These are phyloP conservation scores for Neocucurbitaria cava DNA, from an alignment of 2,329 filamentous ascomycete genomes.

Conservation along the genomic window DNA sequence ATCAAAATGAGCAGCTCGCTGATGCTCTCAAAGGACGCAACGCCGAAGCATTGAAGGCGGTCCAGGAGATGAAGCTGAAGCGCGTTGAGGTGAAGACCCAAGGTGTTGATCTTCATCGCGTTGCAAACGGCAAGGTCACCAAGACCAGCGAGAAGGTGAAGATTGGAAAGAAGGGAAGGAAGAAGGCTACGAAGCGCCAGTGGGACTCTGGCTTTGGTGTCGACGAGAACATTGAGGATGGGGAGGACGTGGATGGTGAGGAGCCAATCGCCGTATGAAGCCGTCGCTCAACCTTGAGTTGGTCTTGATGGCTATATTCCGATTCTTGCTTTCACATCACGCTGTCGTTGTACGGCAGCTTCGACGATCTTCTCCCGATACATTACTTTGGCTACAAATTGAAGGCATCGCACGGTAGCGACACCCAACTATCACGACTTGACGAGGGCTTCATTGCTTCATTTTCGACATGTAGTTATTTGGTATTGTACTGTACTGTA, in stretches of 20 bases:
- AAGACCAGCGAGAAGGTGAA: slow-evolving; percentile 43
- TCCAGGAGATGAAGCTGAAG: slow-evolving; percentile 43
- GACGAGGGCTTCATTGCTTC: slow-evolving; percentile 3
- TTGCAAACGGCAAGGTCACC: slow-evolving; percentile 36
- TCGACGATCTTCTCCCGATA: not conserved
- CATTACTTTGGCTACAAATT: not conserved
- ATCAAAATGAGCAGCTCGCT: slow-evolving; percentile 40
- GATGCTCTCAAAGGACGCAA: slow-evolving; percentile 37
- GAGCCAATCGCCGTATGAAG: slow-evolving; percentile 25
- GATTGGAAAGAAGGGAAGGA: slow-evolving; percentile 41
- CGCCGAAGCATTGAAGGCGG: slow-evolving; percentile 34
- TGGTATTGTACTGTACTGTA: not conserved
- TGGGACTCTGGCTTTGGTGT: slow-evolving; percentile 46
- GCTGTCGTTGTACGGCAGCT: not conserved
- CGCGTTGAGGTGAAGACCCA: slow-evolving; percentile 39
- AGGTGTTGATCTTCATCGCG: slow-evolving; percentile 33
- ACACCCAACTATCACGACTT: slow-evolving; percentile 1
- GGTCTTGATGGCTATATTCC: not conserved
- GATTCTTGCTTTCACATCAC: not conserved
- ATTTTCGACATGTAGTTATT: slow-evolving; percentile 1
- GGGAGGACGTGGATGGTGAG: slow-evolving; percentile 18
- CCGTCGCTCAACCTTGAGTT: not conserved
- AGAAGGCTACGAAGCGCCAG: slow-evolving; percentile 34
- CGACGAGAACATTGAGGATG: slow-evolving; percentile 28
- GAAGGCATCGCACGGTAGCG: not conserved